phyloP scores from a whole-genome alignment of 495 filamentous ascomycete genomes.

The Neurospora africana region DNA sequence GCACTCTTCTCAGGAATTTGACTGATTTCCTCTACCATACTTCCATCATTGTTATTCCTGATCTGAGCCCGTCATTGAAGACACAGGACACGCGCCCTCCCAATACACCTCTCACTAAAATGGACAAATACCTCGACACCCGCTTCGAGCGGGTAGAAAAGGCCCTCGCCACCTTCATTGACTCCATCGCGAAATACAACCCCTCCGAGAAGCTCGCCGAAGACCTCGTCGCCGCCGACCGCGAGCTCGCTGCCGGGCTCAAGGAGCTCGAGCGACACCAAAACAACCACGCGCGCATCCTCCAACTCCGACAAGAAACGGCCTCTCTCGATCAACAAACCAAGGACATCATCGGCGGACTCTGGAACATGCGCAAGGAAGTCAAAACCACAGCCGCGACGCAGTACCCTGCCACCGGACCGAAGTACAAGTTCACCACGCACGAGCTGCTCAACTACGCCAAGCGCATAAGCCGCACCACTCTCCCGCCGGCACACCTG shows the following conservation, averaged over 20 bases:
- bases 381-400: conserved; percentile 49
- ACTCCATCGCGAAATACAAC: conserved; percentile 70
- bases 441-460: conserved; percentile 62
- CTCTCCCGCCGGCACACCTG: conserved; percentile 51
- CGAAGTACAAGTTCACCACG: conserved; percentile 42
- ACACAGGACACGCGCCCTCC: background rate
- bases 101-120: conserved; percentile 11
- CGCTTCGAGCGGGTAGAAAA: conserved; percentile 61
- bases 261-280: conserved; percentile 59
- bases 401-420: conserved; percentile 28
- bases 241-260: conserved; percentile 48
- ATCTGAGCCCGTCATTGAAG: background rate
- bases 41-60: background rate
- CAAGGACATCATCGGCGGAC: conserved; percentile 44
- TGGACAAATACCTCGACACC: conserved; percentile 48
- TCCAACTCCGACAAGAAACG: conserved; percentile 49
- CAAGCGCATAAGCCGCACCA: conserved; percentile 61
- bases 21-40: background rate
- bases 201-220: conserved; percentile 52
- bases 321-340: conserved; percentile 50
- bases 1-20: background rate
- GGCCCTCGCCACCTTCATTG: conserved; percentile 54
- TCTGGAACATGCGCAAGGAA: conserved; percentile 58
- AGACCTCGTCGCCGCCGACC: conserved; percentile 58
- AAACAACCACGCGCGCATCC: conserved; percentile 52